Evolutionary conservation across 345 rosid species (phyloP).

Genomic region (Brassica juncea): DNA sequence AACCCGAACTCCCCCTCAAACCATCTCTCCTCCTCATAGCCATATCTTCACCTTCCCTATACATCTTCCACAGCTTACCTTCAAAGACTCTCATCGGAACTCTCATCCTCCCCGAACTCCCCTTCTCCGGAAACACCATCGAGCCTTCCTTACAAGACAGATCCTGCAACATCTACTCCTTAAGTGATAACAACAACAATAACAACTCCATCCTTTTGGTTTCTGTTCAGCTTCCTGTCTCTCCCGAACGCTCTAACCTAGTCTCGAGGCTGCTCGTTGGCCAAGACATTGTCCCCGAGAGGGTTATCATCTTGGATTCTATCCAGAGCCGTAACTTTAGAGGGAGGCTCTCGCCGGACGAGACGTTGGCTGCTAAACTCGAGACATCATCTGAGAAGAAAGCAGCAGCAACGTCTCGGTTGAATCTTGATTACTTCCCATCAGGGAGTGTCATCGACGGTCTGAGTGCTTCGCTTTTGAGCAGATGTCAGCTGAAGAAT

Average conservation of each 20-base stretch:
- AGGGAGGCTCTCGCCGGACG: conserved; percentile 78
- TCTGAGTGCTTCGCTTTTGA: conserved; percentile 76
- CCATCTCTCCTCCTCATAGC: conserved; percentile 76
- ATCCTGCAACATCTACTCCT: conserved; percentile 75
- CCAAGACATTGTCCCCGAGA: conserved; percentile 62
- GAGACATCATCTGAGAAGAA: conserved; percentile 73
- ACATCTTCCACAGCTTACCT: conserved; percentile 53
- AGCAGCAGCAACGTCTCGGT: conserved; percentile 29
- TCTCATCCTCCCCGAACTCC: conserved; percentile 74
- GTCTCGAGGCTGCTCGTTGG: conserved; percentile 77
- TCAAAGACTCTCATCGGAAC: conserved; percentile 72
- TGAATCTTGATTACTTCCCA: conserved; percentile 74
- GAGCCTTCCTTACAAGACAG: conserved; percentile 75
- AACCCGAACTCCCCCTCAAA: conserved; percentile 53
- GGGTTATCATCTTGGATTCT: conserved; percentile 69
- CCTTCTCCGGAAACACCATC: conserved; percentile 59
- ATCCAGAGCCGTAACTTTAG: conserved; percentile 79
- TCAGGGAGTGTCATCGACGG: conserved; percentile 91
- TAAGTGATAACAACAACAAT: conserved; percentile 38
- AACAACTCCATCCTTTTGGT: conserved; percentile 50
- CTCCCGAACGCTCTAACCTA: conserved; percentile 66
- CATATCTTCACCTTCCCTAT: conserved; percentile 68
- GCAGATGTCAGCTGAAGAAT: conserved; percentile 71
- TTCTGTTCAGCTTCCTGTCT: conserved; percentile 62
- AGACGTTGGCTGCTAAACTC: conserved; percentile 68